Conservation (phyloP, 768 basidiomycete genomes). For the Cystobasidiopsis lactophilus region DNA sequence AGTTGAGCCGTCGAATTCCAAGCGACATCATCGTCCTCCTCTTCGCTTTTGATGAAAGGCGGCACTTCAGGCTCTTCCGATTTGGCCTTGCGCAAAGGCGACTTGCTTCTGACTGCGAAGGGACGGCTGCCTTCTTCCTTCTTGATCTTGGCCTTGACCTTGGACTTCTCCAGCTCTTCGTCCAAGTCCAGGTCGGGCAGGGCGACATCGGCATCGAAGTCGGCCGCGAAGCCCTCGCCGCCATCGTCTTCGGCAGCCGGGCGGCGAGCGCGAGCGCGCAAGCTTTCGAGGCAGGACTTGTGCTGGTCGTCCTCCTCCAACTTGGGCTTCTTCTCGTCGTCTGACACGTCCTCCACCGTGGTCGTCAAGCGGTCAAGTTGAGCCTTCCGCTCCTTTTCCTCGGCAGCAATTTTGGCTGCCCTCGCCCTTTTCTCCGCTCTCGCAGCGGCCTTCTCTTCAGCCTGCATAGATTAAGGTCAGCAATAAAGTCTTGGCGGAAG, state of each 20-base stretch:
- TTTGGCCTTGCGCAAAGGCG: too few relatives aligned
- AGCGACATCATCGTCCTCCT: conserved; percentile 2
- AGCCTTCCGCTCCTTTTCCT: conserved; percentile 16
- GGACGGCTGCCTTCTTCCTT: too few relatives aligned
- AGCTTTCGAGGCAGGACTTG: too few relatives aligned
- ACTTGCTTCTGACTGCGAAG: too few relatives aligned
- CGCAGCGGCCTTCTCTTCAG: conserved; percentile 16
- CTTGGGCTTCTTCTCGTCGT: background rate
- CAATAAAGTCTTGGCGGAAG: background rate
- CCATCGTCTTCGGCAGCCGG: too few relatives aligned
- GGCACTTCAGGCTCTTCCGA: too few relatives aligned
- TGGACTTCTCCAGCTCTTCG: background rate
- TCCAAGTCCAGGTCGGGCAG: background rate
- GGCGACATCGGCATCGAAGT: conserved; percentile 4
- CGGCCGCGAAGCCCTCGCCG: conserved; percentile 2
- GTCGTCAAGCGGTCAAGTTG: conserved; percentile 13
- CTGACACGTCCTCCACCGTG: conserved; percentile 18
- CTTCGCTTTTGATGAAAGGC: too few relatives aligned
- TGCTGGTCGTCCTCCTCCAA: background rate
- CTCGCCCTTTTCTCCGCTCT: conserved; percentile 15
- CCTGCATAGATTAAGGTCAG: conserved; percentile 2
- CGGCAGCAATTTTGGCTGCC: too few relatives aligned
- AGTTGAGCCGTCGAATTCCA: conserved; percentile 21
- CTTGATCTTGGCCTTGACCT: background rate
- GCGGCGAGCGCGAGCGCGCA: too few relatives aligned